Base-by-base conservation (phyloP, 495 filamentous ascomycete genomes). In the Trypethelium eluteriae region DNA sequence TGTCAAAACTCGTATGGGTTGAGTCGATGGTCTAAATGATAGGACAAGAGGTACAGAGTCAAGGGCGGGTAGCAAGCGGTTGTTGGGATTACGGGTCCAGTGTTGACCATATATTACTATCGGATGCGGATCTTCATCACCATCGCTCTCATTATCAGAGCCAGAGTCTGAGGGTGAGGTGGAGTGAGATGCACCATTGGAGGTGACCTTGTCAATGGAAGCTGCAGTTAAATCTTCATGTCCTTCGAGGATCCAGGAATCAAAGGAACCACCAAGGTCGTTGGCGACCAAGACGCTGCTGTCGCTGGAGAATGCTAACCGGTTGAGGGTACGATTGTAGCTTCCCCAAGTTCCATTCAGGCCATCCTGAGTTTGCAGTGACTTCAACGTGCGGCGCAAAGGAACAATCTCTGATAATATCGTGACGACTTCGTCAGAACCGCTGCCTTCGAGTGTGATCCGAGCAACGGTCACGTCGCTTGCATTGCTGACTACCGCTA, bases 251-350 rank as follows among this genome's bases (percentile, higher is more conserved):
- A 89, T 76, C 86, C 91, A 99, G 14, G 86, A 90, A 73, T 97
- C 93, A 38, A 99, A 82, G 74, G 86, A 89, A 38, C 95, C 95
- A 62, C 87, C 86, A 34, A 98, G 73, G 75, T 97, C 95, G 41
- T 87, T 85, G 14, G 86, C 84, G 7, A 86, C 89, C 16, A 98
- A 74, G 63, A 96, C 83, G 64, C 82, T 84, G 76, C 91, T 91
- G 70, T 95, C 89, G 5, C 86, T 79, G 9, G 92, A 95, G 75
- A 97, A 98, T 0, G 86, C 82, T 18, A 86, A 77, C 50, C 90
- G 85, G 32, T 82, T 89, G 49, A 98, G 86, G 35, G 84, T 86
- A 70, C 88, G 82, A 64, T 93, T 84, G 76, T 96, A 98, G 5
- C 78, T 77, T n/a, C 89, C 90, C 50, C 92, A 81, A 16, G 85